A percentile compares a stretch with the other conserved stretches of the same genome.
Conservation (phyloP, 176 grass and related monocot species). For the Pharus latifolius region DNA sequence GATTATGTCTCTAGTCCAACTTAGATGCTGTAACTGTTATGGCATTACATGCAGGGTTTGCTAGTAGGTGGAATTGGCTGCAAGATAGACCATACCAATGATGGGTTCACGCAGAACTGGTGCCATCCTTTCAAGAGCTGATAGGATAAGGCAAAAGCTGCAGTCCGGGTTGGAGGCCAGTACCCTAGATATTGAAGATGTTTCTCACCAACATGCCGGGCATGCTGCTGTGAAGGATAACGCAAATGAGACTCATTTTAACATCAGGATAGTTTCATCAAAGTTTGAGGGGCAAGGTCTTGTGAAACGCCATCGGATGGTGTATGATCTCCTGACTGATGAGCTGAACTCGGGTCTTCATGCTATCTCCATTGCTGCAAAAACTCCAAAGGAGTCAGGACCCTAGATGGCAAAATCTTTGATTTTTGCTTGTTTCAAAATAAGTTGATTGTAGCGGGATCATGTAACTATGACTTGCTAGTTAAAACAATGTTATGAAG, state of each 20-base stretch:
- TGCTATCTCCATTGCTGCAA: constrained; percentile 91
- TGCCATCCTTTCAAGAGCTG: constrained; percentile 63
- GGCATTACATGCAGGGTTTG: neutral
- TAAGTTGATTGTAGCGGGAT: constrained; percentile 10
- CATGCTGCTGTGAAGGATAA: constrained; percentile 74
- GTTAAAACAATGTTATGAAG: neutral
- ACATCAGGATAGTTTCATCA: constrained; percentile 71
- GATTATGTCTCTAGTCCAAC: neutral
- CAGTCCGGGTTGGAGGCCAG: constrained; percentile 79
- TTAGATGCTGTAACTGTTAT: neutral
- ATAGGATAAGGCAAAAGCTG: constrained; percentile 79
- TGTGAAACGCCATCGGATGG: constrained; percentile 83
- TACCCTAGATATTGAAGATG: constrained; percentile 80
- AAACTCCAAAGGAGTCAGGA: constrained; percentile 62
- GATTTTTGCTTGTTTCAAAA: neutral
- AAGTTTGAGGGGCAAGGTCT: constrained; percentile 87
- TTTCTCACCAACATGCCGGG: constrained; percentile 81
- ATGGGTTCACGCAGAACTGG: constrained; percentile 58
- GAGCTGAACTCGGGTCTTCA: constrained; percentile 90
- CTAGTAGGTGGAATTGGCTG: neutral
- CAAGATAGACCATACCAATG: neutral
- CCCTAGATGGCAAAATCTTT: constrained; percentile 3
- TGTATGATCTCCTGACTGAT: constrained; percentile 78
- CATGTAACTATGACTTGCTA: neutral
- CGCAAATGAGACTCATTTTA: constrained; percentile 84